These are phyloP conservation scores for Exophiala oligosperma DNA, from an alignment of 2,329 filamentous ascomycete species.

Conservation along the genomic window DNA sequence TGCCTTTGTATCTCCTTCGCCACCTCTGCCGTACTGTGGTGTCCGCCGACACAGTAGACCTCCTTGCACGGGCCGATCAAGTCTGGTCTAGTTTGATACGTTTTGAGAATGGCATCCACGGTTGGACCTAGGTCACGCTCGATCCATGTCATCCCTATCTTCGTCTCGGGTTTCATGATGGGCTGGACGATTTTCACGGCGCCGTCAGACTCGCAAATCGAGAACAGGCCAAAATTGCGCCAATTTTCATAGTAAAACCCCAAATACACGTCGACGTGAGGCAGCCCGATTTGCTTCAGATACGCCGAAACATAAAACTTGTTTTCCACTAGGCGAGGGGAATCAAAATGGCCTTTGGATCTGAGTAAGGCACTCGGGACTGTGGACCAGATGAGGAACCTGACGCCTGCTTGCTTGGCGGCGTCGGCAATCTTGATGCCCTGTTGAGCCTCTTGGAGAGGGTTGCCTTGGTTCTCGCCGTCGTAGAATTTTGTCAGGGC, in stretches of 20 bases:
- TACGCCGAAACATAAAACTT: conserved; percentile 1
- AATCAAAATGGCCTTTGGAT: not conserved
- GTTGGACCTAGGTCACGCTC: not conserved
- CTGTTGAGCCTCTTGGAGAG: not conserved
- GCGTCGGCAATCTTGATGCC: not conserved
- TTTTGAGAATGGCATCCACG: not conserved
- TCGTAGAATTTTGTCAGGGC: not conserved
- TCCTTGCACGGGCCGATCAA: not conserved
- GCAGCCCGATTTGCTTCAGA: not conserved
- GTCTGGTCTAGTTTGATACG: not conserved
- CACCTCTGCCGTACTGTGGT: not conserved
- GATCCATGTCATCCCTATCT: not conserved
- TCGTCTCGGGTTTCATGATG: not conserved
- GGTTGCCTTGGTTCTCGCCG: not conserved
- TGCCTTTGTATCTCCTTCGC: not conserved
- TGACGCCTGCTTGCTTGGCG: not conserved
- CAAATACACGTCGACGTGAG: not conserved
- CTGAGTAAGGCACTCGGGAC: not conserved
- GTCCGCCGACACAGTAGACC: not conserved
- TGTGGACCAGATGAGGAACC: not conserved
- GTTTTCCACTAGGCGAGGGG: not conserved
- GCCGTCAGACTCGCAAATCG: not conserved
- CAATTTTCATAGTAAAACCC: not conserved
- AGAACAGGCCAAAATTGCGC: not conserved
- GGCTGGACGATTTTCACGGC: not conserved